Conservation (phyloP, 2,329 filamentous ascomycete genomes). For the Aspergillus viridinutans region DNA sequence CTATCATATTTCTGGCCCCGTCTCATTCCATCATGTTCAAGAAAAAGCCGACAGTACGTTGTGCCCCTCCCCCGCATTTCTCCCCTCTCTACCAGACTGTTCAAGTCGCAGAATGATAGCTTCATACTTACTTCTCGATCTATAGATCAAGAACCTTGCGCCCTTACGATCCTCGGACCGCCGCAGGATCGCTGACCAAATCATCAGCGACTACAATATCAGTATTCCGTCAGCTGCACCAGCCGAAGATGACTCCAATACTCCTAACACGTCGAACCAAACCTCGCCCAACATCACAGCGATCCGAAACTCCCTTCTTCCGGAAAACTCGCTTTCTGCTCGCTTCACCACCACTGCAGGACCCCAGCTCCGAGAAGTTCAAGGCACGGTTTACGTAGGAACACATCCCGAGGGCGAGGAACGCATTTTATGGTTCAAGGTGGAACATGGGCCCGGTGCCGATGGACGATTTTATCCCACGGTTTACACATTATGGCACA, state of each 20-base stretch:
- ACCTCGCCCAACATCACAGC: conserved; percentile 45
- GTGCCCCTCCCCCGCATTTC: conserved; percentile 25
- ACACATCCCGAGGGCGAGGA: conserved; percentile 54
- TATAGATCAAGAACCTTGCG: conserved; percentile 61
- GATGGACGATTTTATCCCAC: conserved; percentile 43
- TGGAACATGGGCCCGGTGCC: conserved; percentile 49
- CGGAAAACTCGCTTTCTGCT: conserved; percentile 59
- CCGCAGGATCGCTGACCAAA: conserved; percentile 62
- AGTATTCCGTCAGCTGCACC: conserved; percentile 38
- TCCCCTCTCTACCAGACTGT: conserved; percentile 7
- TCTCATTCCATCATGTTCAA: conserved; percentile 51
- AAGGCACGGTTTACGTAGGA: conserved; percentile 63
- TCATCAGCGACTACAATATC: conserved; percentile 59
- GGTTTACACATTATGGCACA: conserved; percentile 65
- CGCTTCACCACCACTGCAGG: conserved; percentile 63
- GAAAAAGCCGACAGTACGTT: conserved; percentile 56
- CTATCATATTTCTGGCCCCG: background rate
- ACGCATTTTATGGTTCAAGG: conserved; percentile 61
- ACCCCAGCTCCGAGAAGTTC: conserved; percentile 57
- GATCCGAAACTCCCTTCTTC: conserved; percentile 57
- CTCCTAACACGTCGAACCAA: conserved; percentile 41
- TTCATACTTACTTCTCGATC: conserved; percentile 6
- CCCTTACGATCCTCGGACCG: conserved; percentile 65
- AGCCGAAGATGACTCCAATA: conserved; percentile 29
- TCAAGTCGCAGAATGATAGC: background rate